These are phyloP conservation scores for Golubevia sp. DNA, from an alignment of 1,284 basidiomycete species.

Conservation along the genomic window DNA sequence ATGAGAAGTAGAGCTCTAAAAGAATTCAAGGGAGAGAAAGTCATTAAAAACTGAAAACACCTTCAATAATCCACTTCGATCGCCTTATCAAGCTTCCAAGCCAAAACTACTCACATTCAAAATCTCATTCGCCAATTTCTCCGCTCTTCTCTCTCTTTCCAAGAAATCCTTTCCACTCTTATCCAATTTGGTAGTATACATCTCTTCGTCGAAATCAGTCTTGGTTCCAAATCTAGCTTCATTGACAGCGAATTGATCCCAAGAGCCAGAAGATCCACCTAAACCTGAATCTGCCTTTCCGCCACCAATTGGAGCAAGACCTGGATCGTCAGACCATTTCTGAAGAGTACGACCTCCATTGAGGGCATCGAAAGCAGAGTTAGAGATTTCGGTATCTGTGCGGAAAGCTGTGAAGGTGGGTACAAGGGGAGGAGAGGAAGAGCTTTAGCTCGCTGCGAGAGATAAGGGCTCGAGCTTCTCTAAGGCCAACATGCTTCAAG, in stretches of 20 bases:
- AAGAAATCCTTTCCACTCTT: slow-evolving; percentile 81
- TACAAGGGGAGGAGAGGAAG: no score
- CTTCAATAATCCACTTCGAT: no score
- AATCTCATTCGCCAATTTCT: slow-evolving; percentile 87
- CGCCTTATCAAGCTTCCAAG: background rate
- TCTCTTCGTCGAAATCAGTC: slow-evolving; percentile 88
- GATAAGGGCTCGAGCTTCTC: no score
- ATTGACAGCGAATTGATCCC: slow-evolving; percentile 97
- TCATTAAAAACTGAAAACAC: no score
- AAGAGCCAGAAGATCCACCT: slow-evolving; percentile 65
- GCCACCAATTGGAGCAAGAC: slow-evolving; percentile 26
- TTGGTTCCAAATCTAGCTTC: slow-evolving; percentile 90
- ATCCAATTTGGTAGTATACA: slow-evolving; percentile 94
- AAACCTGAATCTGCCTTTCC: no score
- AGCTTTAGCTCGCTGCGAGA: no score
- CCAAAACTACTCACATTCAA: slow-evolving; percentile 69
- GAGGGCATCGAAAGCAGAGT: slow-evolving; percentile 24
- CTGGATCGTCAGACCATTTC: slow-evolving; percentile 46
- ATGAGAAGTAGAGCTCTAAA: slow-evolving; percentile 33
- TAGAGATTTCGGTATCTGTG: slow-evolving; percentile 49
- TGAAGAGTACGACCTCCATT: slow-evolving; percentile 34
- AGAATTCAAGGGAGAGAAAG: no score
- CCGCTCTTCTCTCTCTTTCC: slow-evolving; percentile 85
- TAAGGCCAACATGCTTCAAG: no score
- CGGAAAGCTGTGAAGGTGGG: slow-evolving; percentile 26